Evolutionary conservation across 495 filamentous ascomycete species (phyloP), one percentile per base, ranked within the genome.

Genomic region (Hypoxylon perforatum): DNA sequence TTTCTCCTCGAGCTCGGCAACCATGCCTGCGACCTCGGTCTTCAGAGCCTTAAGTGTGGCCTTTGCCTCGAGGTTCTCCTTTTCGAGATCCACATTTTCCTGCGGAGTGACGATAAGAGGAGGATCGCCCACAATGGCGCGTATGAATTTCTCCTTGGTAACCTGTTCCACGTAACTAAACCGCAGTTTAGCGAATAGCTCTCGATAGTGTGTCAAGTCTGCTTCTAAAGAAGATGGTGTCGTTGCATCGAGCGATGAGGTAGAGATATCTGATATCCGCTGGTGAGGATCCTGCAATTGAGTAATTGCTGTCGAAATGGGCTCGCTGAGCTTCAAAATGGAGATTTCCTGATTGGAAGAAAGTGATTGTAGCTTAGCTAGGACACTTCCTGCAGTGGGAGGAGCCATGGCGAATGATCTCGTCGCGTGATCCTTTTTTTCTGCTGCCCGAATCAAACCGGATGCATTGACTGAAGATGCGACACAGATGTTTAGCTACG

Each of bases 141-240:
- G 88, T 33, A 92, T 88, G 74, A 91, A 91, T 63, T 91, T 91
- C 71, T 93, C 90, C 71, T 92, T 92, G 44, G 90, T 91, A 35
- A 91, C 86, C 76, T 92, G 90, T 74, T 92, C 90, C 61, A 92
- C 85, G 77, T 92, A 98, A 67, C 92, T 96, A 81, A 98, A 98
- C 73, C 93, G 92, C 23, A 99, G 86, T 78, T 97, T 97, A 41
- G 92, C 90, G 77, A 97, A 98, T 25, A 98, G 86, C 79, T 97
- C 95, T 69, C 90, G 91, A 77, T 97, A 97, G 75, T 97, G 93
- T 51, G 85, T 81, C n/a, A 97, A 81, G 75, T 97, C 93, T 23
- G 91, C 91, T 63, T 93, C 89, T 4, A 97, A 83, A 12, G 87
- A 89, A 8, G 89, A 86, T 0, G 92, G 91, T 14, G 89, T 92